phyloP scores from a whole-genome alignment of 2,329 filamentous ascomycete genomes.

The Nothopassalora personata region DNA sequence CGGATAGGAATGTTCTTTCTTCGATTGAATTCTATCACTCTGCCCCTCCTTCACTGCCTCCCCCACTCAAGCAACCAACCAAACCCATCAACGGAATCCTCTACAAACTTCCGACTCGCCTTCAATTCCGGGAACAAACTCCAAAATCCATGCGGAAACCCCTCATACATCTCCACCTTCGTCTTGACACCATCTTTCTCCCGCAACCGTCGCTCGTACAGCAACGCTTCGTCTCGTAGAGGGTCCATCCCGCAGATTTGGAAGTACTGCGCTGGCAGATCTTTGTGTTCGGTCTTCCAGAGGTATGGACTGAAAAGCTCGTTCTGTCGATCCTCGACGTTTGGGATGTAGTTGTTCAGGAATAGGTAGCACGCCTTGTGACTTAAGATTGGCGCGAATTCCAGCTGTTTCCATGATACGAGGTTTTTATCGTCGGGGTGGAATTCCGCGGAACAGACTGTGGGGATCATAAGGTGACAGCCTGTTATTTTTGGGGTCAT shows the following conservation, averaged over 20 bases:
- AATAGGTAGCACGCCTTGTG: conserved; percentile 22
- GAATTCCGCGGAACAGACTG: conserved; percentile 38
- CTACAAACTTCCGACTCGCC: conserved; percentile 25
- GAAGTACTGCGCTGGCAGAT: conserved; percentile 43
- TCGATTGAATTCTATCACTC: no score
- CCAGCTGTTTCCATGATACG: conserved; percentile 34
- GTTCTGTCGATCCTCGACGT: conserved; percentile 24
- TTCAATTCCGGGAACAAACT: conserved; percentile 25
- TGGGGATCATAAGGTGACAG: conserved; percentile 44
- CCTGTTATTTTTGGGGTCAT: conserved; percentile 43
- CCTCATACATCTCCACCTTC: conserved; percentile 39
- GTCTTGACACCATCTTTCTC: conserved; percentile 39
- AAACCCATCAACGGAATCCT: conserved; percentile 27
- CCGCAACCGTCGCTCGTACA: conserved; percentile 41
- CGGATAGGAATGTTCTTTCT: no score
- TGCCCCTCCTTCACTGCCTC: not conserved
- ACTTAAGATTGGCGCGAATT: conserved; percentile 23
- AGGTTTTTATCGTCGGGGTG: conserved; percentile 40
- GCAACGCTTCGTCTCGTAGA: conserved; percentile 45
- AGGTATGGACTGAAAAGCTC: conserved; percentile 30
- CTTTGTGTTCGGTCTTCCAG: conserved; percentile 32
- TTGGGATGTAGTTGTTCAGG: conserved; percentile 17
- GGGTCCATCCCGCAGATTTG: conserved; percentile 47
- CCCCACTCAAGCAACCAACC: conserved; percentile 29
- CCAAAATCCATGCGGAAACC: conserved; percentile 43